phyloP scores from a whole-genome alignment of 2,329 filamentous ascomycete species.

The Diaporthe ilicicola region DNA sequence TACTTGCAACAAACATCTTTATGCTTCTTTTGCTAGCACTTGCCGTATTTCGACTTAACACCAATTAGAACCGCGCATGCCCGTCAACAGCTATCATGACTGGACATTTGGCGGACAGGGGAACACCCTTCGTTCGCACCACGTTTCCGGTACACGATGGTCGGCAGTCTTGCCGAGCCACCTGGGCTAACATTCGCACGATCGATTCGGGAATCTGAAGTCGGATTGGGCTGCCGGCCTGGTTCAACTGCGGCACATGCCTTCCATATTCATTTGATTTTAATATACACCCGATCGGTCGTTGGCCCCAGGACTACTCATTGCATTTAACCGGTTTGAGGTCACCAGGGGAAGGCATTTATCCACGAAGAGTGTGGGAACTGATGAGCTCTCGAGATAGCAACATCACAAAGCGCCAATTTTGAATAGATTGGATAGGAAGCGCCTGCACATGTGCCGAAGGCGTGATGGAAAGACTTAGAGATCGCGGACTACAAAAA shows the following conservation, averaged over 20 bases:
- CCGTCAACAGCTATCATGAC: not conserved
- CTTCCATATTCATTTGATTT: slow-evolving; percentile 2
- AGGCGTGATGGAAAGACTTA: not conserved
- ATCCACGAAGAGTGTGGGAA: not conserved
- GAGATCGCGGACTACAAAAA: not conserved
- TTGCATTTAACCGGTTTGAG: slow-evolving; percentile 5
- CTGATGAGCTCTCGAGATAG: not conserved
- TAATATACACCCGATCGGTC: not conserved
- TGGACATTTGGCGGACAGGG: slow-evolving; percentile 2
- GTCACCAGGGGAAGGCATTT: not conserved
- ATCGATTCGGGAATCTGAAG: not conserved
- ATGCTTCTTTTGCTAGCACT: not conserved
- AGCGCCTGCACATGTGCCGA: not conserved
- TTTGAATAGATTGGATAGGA: not conserved
- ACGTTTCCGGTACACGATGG: not conserved
- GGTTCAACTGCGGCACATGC: not conserved
- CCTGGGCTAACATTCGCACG: not conserved
- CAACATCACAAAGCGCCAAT: not conserved
- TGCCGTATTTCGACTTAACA: no score
- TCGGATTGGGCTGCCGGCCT: not conserved
- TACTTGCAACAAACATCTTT: not conserved
- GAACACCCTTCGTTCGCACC: not conserved
- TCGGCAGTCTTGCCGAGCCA: slow-evolving; percentile 5
- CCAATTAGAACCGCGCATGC: no score
- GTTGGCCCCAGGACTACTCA: not conserved